Conservation (phyloP, 1,284 basidiomycete species). For the Fomes fomentarius region DNA sequence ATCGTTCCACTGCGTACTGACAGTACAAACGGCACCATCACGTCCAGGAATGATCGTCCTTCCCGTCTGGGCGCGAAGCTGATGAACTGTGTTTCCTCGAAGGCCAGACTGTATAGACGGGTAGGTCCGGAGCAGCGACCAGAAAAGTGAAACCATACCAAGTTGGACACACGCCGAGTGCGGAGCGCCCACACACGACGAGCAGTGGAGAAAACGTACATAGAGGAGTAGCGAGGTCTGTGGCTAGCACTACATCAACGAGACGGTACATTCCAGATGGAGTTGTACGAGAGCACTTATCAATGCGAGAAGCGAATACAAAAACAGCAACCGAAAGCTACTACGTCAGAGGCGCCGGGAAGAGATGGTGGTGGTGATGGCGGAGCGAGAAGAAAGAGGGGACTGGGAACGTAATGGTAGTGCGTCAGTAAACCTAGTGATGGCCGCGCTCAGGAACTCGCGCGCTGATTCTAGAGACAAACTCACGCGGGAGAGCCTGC, state of each 20-base stretch:
- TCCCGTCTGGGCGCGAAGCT: neutral
- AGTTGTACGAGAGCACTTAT: slow-evolving; percentile 13
- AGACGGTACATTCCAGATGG: slow-evolving; percentile 15
- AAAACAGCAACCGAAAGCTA: slow-evolving; percentile 21
- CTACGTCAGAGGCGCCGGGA: too few species aligned
- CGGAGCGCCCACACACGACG: too few species aligned
- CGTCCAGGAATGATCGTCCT: neutral
- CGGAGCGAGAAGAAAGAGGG: neutral
- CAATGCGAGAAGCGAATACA: slow-evolving; percentile 14
- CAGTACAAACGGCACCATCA: too few species aligned
- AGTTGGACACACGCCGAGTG: too few species aligned
- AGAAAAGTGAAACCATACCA: neutral
- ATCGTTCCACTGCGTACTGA: neutral
- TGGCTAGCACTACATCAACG: neutral
- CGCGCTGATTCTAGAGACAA: neutral
- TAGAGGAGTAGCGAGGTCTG: too few species aligned
- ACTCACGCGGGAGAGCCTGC: slow-evolving; percentile 12
- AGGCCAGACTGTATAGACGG: neutral
- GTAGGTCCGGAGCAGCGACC: neutral
- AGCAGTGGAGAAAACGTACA: too few species aligned
- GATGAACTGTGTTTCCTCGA: neutral
- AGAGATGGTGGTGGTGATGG: slow-evolving; percentile 4
- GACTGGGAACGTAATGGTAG: neutral
- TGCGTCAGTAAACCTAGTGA: neutral
- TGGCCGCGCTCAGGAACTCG: slow-evolving; percentile 1